Conservation (phyloP, 108 stramenopile genomes). For the Cyclotella choctawhatcheeana region DNA sequence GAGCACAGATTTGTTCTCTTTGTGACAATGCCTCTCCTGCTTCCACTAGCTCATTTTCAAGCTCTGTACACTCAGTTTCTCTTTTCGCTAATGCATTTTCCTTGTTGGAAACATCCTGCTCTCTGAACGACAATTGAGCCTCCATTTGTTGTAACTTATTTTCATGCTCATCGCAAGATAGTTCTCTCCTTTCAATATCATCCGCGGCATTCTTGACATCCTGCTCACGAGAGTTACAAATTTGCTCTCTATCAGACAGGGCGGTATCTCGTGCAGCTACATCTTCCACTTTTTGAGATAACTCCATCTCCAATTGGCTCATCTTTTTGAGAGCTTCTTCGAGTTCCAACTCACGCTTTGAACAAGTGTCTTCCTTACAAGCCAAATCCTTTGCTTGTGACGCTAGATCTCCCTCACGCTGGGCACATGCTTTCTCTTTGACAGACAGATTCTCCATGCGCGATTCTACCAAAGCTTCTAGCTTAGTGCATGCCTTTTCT, state of each 20-base stretch:
- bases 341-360: constrained; percentile 23
- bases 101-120: constrained; percentile 8
- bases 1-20: constrained; percentile 37
- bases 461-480: constrained; percentile 33
- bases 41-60: constrained; percentile 29
- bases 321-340: constrained; percentile 8
- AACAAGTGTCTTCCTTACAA: constrained; percentile 28
- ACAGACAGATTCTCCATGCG: constrained; percentile 19
- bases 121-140: constrained; percentile 4
- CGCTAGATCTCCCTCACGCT: constrained; percentile 21
- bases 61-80: constrained; percentile 17
- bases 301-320: constrained; percentile 12
- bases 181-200: constrained; percentile 23
- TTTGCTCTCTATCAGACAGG: constrained; percentile 21
- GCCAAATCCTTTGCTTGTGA: not conserved
- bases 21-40: constrained; percentile 31
- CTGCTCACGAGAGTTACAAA: constrained; percentile 6
- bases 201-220: constrained; percentile 3
- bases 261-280: constrained; percentile 16
- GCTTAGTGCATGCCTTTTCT: constrained; percentile 33
- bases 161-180: constrained; percentile 10
- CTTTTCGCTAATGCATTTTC: constrained; percentile 26
- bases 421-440: constrained; percentile 28
- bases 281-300: constrained; percentile 10
- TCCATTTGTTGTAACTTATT: constrained; percentile 1